phyloP scores from a whole-genome alignment of 1,284 basidiomycete genomes.

The Boletus sp. region DNA sequence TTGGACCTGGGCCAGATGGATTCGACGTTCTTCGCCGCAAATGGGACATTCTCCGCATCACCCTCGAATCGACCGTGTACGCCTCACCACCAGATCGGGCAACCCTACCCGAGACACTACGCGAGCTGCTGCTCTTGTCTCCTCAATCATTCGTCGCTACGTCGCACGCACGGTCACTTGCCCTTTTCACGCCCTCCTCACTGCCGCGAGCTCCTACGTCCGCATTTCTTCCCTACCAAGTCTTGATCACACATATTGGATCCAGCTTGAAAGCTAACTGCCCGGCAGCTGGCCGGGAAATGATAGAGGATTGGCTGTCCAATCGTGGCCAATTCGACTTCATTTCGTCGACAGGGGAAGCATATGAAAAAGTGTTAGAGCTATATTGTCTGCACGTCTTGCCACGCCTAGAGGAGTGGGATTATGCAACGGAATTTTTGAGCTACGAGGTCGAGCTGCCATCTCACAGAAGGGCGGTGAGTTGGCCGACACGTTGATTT shows the following conservation, averaged over 20 bases:
- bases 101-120: conserved; percentile 53
- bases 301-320: conserved; percentile 79
- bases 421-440: conserved; percentile 74
- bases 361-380: conserved; percentile 74
- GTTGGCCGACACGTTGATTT: conserved; percentile 24
- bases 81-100: conserved; percentile 53
- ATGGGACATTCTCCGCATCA: conserved; percentile 84
- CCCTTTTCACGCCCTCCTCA: conserved; percentile 62
- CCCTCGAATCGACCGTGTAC: conserved; percentile 75
- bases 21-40: conserved; percentile 64
- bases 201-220: conserved; percentile 46
- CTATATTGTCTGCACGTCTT: conserved; percentile 73
- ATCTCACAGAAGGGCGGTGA: conserved; percentile 55
- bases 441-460: conserved; percentile 69
- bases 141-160: conserved; percentile 59
- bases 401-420: conserved; percentile 74
- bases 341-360: conserved; percentile 45
- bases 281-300: conserved; percentile 59
- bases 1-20: conserved; percentile 42
- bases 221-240: conserved; percentile 65
- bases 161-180: conserved; percentile 64
- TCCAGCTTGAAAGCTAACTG: conserved; percentile 69
- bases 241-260: conserved; percentile 68
- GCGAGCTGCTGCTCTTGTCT: conserved; percentile 56
- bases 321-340: conserved; percentile 45